These are phyloP conservation scores for Tolypocladium amazonense DNA, from an alignment of 2,329 filamentous ascomycete genomes.

Conservation along the genomic window DNA sequence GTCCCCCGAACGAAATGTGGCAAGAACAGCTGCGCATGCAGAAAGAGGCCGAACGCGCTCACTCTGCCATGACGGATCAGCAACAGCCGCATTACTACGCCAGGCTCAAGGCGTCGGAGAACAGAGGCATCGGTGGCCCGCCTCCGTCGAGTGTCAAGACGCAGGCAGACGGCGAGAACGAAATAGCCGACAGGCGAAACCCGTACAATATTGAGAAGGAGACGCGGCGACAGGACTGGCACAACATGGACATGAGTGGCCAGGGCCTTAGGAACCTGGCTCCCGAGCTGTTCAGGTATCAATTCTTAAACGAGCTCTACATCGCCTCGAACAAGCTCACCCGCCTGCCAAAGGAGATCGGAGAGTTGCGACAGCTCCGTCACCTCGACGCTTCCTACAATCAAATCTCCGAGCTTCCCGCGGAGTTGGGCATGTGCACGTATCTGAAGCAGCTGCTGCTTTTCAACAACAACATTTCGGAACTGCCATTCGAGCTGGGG, in stretches of 20 bases:
- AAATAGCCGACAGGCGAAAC: constrained; percentile 45
- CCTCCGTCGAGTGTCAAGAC: constrained; percentile 37
- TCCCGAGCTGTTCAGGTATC: constrained; percentile 71
- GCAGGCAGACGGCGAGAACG: constrained; percentile 39
- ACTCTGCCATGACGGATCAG: constrained; percentile 59
- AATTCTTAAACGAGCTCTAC: constrained; percentile 84
- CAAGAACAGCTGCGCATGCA: constrained; percentile 74
- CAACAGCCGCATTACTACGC: constrained; percentile 63
- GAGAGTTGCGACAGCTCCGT: constrained; percentile 68
- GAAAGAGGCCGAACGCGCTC: constrained; percentile 64
- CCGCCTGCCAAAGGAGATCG: constrained; percentile 69
- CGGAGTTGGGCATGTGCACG: constrained; percentile 94
- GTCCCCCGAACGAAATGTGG: constrained; percentile 63
- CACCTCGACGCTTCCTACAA: constrained; percentile 87
- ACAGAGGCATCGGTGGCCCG: constrained; percentile 52
- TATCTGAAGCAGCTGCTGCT: constrained; percentile 76
- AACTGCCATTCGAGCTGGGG: constrained; percentile 76
- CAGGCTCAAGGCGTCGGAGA: constrained; percentile 57
- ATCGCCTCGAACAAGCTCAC: constrained; percentile 87
- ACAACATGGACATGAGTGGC: constrained; percentile 89
- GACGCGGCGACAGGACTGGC: constrained; percentile 72
- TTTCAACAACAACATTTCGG: constrained; percentile 82
- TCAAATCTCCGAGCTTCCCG: constrained; percentile 67
- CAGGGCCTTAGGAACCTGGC: constrained; percentile 82
- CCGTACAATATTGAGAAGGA: constrained; percentile 57